A percentile compares a stretch with the other conserved stretches of the same genome.
These are phyloP conservation scores for Botryobasidium botryosum DNA, from an alignment of 768 basidiomycete genomes.

Conservation along the genomic window DNA sequence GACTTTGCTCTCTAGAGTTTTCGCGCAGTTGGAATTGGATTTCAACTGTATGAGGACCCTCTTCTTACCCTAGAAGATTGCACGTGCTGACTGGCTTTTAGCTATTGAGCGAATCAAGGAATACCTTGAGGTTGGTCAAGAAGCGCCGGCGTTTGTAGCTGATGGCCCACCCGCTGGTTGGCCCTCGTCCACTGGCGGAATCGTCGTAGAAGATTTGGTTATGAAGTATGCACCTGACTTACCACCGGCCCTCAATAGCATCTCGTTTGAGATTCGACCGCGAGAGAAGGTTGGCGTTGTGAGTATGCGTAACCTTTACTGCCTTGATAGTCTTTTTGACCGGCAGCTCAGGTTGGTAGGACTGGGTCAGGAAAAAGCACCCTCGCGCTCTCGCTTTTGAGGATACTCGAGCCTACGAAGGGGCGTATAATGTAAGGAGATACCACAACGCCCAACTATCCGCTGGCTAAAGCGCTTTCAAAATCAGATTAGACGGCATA, in stretches of 20 bases:
- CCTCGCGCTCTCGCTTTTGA: slow-evolving; percentile 37
- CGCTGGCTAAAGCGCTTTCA: slow-evolving; percentile 15
- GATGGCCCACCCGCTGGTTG: slow-evolving; percentile 53
- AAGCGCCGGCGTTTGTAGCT: slow-evolving; percentile 43
- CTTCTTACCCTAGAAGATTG: neutral
- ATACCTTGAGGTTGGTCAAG: slow-evolving; percentile 49
- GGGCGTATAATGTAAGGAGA: slow-evolving; percentile 40
- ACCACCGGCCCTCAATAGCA: slow-evolving; percentile 36
- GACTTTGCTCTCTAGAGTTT: slow-evolving; percentile 26
- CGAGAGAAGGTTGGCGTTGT: slow-evolving; percentile 55
- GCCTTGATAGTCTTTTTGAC: neutral
- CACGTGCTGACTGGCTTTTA: slow-evolving; percentile 18
- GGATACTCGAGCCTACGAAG: slow-evolving; percentile 41
- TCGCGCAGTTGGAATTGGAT: slow-evolving; percentile 53
- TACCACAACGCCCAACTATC: slow-evolving; percentile 19
- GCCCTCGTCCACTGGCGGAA: slow-evolving; percentile 40
- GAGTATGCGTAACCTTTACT: slow-evolving; percentile 16
- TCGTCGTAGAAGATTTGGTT: slow-evolving; percentile 40
- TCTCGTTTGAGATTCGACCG: slow-evolving; percentile 43
- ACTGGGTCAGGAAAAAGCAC: slow-evolving; percentile 50
- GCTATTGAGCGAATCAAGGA: slow-evolving; percentile 55
- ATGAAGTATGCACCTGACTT: slow-evolving; percentile 48
- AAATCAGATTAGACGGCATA: slow-evolving; percentile 16
- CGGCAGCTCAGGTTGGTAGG: slow-evolving; percentile 35
- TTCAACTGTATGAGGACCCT: slow-evolving; percentile 26